Conservation (phyloP, 306 rosid species). For the Sphenostylis stenocarpa region DNA sequence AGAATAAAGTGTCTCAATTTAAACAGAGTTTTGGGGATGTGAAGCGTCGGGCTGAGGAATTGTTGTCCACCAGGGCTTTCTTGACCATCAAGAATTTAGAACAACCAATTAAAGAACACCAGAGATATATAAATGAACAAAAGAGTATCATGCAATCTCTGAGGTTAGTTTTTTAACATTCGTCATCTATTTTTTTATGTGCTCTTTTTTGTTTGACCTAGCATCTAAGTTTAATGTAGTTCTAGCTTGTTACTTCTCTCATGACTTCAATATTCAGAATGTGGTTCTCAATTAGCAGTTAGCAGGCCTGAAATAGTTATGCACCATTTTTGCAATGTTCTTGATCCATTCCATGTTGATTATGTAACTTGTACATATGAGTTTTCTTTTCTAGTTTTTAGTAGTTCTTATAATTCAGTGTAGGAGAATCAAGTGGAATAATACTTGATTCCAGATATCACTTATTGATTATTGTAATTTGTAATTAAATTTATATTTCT, state of each 20-base stretch:
- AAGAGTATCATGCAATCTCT: constrained; percentile 94
- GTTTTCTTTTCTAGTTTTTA: constrained; percentile 19
- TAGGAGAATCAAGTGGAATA: not conserved
- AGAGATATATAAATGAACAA: constrained; percentile 63
- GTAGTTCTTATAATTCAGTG: not conserved
- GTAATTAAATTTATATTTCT: constrained; percentile 4
- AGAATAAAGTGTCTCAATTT: constrained; percentile 82
- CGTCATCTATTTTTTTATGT: constrained; percentile 6
- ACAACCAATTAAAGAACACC: constrained; percentile 63
- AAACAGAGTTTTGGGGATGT: constrained; percentile 68
- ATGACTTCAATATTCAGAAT: constrained; percentile 15
- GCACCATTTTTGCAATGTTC: constrained; percentile 1
- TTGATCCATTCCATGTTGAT: not conserved
- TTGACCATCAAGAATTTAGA: constrained; percentile 55
- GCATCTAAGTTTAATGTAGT: constrained; percentile 23
- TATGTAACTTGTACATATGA: constrained; percentile 12
- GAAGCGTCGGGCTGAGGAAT: constrained; percentile 72
- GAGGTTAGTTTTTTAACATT: constrained; percentile 56
- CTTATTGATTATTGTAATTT: constrained; percentile 11
- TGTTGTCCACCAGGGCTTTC: constrained; percentile 56
- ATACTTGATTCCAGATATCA: constrained; percentile 16
- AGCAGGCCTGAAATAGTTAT: not conserved
- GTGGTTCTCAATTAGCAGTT: not conserved
- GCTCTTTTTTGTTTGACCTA: not conserved
- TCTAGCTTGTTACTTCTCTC: constrained; percentile 15